phyloP scores from a whole-genome alignment of 805 yeast species.

The Nakazawaea anatomiae region DNA sequence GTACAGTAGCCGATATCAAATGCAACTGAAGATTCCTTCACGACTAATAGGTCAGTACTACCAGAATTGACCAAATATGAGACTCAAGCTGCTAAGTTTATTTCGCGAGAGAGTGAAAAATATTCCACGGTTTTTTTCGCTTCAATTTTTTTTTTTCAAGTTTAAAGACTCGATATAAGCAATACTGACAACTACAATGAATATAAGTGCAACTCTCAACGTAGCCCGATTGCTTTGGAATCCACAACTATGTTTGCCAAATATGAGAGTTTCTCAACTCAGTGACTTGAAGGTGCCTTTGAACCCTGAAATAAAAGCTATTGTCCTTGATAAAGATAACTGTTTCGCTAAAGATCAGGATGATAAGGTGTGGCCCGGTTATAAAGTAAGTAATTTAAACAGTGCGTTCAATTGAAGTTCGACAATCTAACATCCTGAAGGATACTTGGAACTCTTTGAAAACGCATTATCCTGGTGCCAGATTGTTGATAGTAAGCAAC shows the following conservation, averaged over 20 bases:
- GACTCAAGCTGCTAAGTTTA: no score
- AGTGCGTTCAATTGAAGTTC: neutral
- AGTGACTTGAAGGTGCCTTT: constrained; percentile 17
- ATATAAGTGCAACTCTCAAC: constrained; percentile 74
- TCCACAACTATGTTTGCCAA: constrained; percentile 72
- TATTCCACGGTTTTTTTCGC: constrained; percentile 6
- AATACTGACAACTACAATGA: constrained; percentile 35
- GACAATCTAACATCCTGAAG: constrained; percentile 6
- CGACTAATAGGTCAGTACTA: no score
- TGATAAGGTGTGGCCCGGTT: constrained; percentile 74
- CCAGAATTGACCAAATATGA: no score
- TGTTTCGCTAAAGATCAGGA: constrained; percentile 86
- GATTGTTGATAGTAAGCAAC: constrained; percentile 75
- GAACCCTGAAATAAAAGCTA: constrained; percentile 50
- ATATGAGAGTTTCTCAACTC: constrained; percentile 49
- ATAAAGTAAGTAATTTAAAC: constrained; percentile 27
- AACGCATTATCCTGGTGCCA: constrained; percentile 53
- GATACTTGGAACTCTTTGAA: constrained; percentile 51
- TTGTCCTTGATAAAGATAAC: constrained; percentile 91
- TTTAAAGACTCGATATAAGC: neutral
- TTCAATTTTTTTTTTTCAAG: neutral
- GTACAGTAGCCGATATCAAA: neutral
- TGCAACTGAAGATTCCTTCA: no score
- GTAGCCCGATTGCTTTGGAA: constrained; percentile 49
- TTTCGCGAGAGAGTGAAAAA: neutral